phyloP scores from a whole-genome alignment of 2,329 filamentous ascomycete genomes.

The Aspergillus japonicus region DNA sequence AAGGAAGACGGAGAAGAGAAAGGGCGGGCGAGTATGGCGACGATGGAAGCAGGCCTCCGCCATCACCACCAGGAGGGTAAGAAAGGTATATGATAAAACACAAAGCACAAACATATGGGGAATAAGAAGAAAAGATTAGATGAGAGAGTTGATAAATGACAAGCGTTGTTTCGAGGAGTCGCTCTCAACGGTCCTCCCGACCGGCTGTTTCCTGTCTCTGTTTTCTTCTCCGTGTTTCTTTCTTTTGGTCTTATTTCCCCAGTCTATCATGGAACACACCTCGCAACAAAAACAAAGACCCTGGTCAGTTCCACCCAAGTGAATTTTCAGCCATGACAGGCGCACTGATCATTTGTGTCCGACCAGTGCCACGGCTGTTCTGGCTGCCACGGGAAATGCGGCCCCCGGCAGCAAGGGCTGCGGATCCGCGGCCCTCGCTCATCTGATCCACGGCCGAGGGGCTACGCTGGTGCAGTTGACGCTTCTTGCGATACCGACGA shows the following conservation, averaged over 20 bases:
- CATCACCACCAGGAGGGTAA: slow-evolving; percentile 24
- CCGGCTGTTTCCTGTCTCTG: neutral
- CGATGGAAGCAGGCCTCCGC: slow-evolving; percentile 13
- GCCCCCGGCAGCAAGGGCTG: slow-evolving; percentile 46
- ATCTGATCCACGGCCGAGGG: slow-evolving; percentile 68
- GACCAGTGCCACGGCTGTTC: slow-evolving; percentile 66
- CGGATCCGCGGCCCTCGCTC: slow-evolving; percentile 60
- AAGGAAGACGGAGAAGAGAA: slow-evolving; percentile 19
- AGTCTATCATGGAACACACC: slow-evolving; percentile 18
- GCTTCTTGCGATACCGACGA: slow-evolving; percentile 84
- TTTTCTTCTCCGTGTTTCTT: slow-evolving; percentile 10
- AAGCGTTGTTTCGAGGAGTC: slow-evolving; percentile 9
- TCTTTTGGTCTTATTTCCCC: slow-evolving; percentile 6
- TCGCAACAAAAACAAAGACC: slow-evolving; percentile 2
- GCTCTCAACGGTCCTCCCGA: neutral
- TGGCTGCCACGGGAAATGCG: slow-evolving; percentile 50
- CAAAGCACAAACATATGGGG: slow-evolving; percentile 33
- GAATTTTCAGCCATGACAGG: slow-evolving; percentile 93
- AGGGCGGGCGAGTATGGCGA: slow-evolving; percentile 9
- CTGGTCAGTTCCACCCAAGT: slow-evolving; percentile 80
- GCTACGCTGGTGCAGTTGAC: slow-evolving; percentile 70
- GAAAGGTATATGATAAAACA: slow-evolving; percentile 14
- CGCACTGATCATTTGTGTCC: slow-evolving; percentile 76
- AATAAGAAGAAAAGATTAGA: slow-evolving; percentile 33
- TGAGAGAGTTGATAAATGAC: slow-evolving; percentile 22